Percentiles rank a stretch among this genome's conserved stretches.
phyloP scores from a whole-genome alignment of 1,284 basidiomycete species.

The Cystobasidium sp. region DNA sequence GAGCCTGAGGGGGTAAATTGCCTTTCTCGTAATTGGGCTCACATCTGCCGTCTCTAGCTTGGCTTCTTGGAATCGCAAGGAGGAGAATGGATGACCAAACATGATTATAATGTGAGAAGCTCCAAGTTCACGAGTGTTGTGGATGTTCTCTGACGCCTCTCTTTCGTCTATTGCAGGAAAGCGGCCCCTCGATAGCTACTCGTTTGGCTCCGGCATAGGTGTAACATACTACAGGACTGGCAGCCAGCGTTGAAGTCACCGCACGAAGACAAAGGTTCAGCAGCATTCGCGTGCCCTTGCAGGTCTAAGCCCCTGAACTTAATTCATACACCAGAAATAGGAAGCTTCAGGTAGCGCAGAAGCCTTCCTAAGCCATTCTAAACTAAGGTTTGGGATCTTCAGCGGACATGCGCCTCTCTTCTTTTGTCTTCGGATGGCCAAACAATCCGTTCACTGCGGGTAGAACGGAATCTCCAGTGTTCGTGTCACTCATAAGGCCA shows the following conservation, averaged over 20 bases:
- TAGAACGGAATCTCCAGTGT: no score
- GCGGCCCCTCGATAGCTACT: slow-evolving; percentile 38
- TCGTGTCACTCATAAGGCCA: no score
- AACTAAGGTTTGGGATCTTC: no score
- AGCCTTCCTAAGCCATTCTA: no score
- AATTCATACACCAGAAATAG: no score
- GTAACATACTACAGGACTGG: neutral
- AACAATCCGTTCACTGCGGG: no score
- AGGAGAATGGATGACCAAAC: slow-evolving; percentile 43
- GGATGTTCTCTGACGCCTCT: neutral
- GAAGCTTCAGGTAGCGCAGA: no score
- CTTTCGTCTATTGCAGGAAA: slow-evolving; percentile 12
- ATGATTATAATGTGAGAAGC: slow-evolving; percentile 37
- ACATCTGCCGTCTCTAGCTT: slow-evolving; percentile 2
- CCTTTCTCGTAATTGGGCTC: neutral
- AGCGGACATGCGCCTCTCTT: no score
- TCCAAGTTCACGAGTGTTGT: neutral
- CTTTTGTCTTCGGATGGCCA: no score
- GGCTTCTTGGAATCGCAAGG: slow-evolving; percentile 36
- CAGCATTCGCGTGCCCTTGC: no score
- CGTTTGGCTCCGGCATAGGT: slow-evolving; percentile 6
- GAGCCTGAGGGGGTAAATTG: neutral
- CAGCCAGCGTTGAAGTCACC: neutral
- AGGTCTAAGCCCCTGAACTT: no score
- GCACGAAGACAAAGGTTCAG: neutral